Evolutionary conservation across 257 asterid genomes (phyloP), one percentile per base, ranked within the genome.

Genomic region (Solanum paucissectum): DNA sequence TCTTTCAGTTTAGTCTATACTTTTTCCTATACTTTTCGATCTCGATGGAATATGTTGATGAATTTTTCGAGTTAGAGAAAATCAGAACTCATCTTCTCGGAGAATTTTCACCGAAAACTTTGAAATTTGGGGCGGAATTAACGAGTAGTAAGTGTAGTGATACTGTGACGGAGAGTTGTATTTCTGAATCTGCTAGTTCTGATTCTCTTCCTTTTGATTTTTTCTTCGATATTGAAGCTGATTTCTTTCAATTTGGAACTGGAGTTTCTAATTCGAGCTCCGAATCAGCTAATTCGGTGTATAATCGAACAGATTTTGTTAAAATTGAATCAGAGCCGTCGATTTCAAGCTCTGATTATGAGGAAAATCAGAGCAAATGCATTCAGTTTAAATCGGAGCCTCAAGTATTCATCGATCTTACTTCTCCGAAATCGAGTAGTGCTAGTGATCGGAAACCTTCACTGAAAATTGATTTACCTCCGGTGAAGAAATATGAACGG

Each of bases 61-160:
- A 81, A 29, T 46, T 29, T 46, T 46, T 46, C 33, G 68, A 68
- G 5, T 46, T 81, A 14, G 85, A 81, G 27, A 46, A 85, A 82
- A 92, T 92, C 81, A 82, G 89, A 83, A 87, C 88, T 88, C 94
- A 92, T 86, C 92, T 92, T 16, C 69, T 92, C 37, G 92, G 93
- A 1, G 94, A 92, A 37, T 89, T 81, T 55, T 81, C 89, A n/a
- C 87, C 90, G 2, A 68, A 25, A 20, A 79, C 60, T 13, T 66
- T 58, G 42, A 14, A 55, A 25, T 86, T 86, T 46, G 84, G 72
- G 32, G 73, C 52, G 34, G 87, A 18, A 73, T 25, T 36, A 11
- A 83, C 79, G 3, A 55, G 86, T 79, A 29, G 44, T 79, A 40
- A 77, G 52, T 66, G 37, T 86, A 72, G 81, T 10, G 83, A 46